These are phyloP conservation scores for Magnolia sinica DNA, from an alignment of 164 flowering plant genomes.

Conservation along the genomic window DNA sequence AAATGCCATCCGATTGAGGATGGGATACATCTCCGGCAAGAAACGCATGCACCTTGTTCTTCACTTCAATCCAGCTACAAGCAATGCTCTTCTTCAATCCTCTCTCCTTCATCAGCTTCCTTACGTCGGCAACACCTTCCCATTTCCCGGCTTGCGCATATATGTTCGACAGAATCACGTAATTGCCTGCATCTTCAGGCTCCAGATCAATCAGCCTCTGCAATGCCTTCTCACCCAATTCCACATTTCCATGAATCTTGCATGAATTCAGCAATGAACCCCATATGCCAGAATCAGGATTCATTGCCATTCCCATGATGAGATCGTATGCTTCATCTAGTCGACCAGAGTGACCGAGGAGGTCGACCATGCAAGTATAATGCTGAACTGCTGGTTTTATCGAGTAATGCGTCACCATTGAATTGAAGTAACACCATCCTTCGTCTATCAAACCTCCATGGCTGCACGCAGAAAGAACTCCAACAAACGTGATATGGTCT, in stretches of 20 bases:
- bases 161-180: slow-evolving; percentile 17
- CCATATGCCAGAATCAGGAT: slow-evolving; percentile 20
- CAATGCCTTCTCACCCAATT: slow-evolving; percentile 13
- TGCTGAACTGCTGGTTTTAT: slow-evolving; percentile 15
- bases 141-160: slow-evolving; percentile 19
- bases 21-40: slow-evolving; percentile 20
- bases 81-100: slow-evolving; percentile 22
- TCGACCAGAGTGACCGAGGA: slow-evolving; percentile 14
- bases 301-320: slow-evolving; percentile 8
- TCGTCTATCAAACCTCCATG: slow-evolving; percentile 11
- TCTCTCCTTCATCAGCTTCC: slow-evolving; percentile 18
- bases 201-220: slow-evolving; percentile 17
- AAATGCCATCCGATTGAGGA: slow-evolving; percentile 14
- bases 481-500: slow-evolving; percentile 22
- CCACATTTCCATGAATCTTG: slow-evolving; percentile 11
- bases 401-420: slow-evolving; percentile 6
- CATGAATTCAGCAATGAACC: slow-evolving; percentile 22
- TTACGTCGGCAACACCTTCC: slow-evolving; percentile 13
- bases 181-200: slow-evolving; percentile 19
- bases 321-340: slow-evolving; percentile 12
- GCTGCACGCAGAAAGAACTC: slow-evolving; percentile 20
- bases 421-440: slow-evolving; percentile 9
- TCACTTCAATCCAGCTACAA: slow-evolving; percentile 23
- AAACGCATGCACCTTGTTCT: slow-evolving; percentile 20
- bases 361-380: slow-evolving; percentile 14